A percentile compares a stretch with the other conserved stretches of the same genome.
These are phyloP conservation scores for Botryobasidium botryosum DNA, from an alignment of 768 basidiomycete genomes.

Conservation along the genomic window DNA sequence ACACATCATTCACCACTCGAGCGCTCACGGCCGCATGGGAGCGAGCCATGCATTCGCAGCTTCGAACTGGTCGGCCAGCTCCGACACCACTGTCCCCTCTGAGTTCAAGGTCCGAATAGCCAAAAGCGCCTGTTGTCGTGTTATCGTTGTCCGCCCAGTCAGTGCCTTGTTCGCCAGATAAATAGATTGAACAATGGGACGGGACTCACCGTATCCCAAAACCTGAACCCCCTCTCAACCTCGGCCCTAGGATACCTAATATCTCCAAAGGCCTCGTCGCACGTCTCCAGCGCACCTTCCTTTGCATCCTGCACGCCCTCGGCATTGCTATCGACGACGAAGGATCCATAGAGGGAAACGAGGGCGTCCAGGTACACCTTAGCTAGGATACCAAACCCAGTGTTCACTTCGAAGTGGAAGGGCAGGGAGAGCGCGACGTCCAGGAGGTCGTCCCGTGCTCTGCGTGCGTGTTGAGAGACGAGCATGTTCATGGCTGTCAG, in stretches of 20 bases:
- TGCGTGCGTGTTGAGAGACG: constrained; percentile 70
- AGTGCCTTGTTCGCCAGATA: too few relatives aligned
- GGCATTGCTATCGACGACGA: constrained; percentile 58
- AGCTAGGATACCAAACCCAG: constrained; percentile 91
- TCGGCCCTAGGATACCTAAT: constrained; percentile 76
- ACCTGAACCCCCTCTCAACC: constrained; percentile 91
- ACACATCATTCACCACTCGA: too few relatives aligned
- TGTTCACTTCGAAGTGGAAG: constrained; percentile 93
- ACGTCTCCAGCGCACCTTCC: constrained; percentile 71
- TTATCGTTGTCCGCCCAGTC: too few relatives aligned
- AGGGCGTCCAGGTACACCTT: constrained; percentile 93
- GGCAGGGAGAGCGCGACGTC: constrained; percentile 86
- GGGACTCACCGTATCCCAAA: constrained; percentile 87
- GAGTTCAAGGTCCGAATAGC: constrained; percentile 82
- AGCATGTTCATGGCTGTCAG: constrained; percentile 87
- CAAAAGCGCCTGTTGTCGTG: constrained; percentile 64
- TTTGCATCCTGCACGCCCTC: constrained; percentile 74
- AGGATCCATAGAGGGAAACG: constrained; percentile 69
- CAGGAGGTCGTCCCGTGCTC: constrained; percentile 75
- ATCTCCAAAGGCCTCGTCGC: constrained; percentile 81
- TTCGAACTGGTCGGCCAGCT: constrained; percentile 92
- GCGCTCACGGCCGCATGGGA: constrained; percentile 66
- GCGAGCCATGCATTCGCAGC: constrained; percentile 86
- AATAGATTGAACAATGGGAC: constrained; percentile 2
- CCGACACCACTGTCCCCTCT: constrained; percentile 62